A percentile compares a stretch with the other conserved stretches of the same genome.
Conservation (phyloP, 257 asterid species). For the Rehmannia glutinosa region DNA sequence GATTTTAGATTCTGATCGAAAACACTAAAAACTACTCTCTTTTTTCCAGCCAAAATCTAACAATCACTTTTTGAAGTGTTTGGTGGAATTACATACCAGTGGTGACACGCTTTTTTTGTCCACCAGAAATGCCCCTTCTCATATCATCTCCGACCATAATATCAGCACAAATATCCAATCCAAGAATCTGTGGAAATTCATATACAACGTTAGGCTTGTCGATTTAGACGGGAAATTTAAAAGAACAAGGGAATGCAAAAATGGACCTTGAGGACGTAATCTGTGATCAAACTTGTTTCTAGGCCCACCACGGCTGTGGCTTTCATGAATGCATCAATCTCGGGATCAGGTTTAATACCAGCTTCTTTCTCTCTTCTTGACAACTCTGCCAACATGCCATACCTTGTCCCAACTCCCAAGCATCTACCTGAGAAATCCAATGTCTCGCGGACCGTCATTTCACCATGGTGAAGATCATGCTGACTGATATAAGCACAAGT, state of each 20-base stretch:
- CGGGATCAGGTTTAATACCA: conserved; percentile 40
- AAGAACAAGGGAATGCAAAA: neutral
- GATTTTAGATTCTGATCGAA: too few relatives aligned
- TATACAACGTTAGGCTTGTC: conserved; percentile 5
- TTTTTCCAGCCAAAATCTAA: too few relatives aligned
- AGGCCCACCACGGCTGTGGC: conserved; percentile 77
- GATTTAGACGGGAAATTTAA: neutral
- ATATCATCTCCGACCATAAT: conserved; percentile 89
- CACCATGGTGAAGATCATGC: conserved; percentile 87
- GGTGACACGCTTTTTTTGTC: conserved; percentile 86
- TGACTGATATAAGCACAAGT: conserved; percentile 92
- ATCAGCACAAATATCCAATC: conserved; percentile 88
- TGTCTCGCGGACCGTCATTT: conserved; percentile 93
- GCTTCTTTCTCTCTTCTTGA: conserved; percentile 41
- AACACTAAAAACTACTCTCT: too few relatives aligned
- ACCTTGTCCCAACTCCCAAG: conserved; percentile 87
- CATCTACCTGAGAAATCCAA: conserved; percentile 88
- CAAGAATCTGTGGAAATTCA: conserved; percentile 61
- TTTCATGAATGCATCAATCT: conserved; percentile 51
- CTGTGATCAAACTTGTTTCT: conserved; percentile 76
- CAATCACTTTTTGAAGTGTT: too few relatives aligned
- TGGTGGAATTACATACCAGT: conserved; percentile 44
- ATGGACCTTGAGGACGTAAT: conserved; percentile 80
- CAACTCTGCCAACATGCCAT: conserved; percentile 50
- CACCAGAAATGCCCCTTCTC: conserved; percentile 96